A percentile compares a stretch with the other conserved stretches of the same genome.
Conservation (phyloP, 2,329 filamentous ascomycete genomes). For the Fusarium buxicola region DNA sequence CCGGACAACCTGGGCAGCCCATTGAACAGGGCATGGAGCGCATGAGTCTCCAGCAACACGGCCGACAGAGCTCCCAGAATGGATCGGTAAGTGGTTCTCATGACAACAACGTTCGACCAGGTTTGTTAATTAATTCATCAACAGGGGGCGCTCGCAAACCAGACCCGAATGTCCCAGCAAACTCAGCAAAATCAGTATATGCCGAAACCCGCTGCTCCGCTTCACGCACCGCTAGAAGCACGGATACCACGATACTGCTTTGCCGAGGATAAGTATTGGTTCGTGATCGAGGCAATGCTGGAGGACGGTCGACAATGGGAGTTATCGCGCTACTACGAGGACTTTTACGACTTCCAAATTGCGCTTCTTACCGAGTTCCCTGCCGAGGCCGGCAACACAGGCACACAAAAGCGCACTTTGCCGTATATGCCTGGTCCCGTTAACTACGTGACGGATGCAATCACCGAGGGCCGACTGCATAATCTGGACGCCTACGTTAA, state of each 20-base stretch:
- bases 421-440: conserved; percentile 99
- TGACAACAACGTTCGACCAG: background rate
- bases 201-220: conserved; percentile 61
- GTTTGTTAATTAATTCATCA: conserved; percentile 5
- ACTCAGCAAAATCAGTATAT: conserved; percentile 51
- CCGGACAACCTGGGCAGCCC: conserved; percentile 54
- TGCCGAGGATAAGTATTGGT: conserved; percentile 98
- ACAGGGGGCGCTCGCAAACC: conserved; percentile 43
- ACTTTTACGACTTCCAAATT: conserved; percentile 99
- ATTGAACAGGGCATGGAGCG: conserved; percentile 80
- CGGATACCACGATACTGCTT: conserved; percentile 94
- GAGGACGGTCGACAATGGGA: conserved; percentile 95
- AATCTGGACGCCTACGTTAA: conserved; percentile 97
- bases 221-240: conserved; percentile 82
- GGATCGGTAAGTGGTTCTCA: conserved; percentile 42
- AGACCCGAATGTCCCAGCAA: conserved; percentile 47
- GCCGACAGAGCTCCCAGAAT: conserved; percentile 45
- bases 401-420: conserved; percentile 80
- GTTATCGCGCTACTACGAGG: conserved; percentile 93
- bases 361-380: conserved; percentile 92
- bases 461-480: conserved; percentile 91
- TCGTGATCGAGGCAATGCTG: conserved; percentile 90
- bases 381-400: conserved; percentile 89
- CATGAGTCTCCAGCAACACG: conserved; percentile 73
- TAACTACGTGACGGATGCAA: conserved; percentile 97